These are phyloP conservation scores for Cladosporium austrohemisphaericum DNA, from an alignment of 2,329 filamentous ascomycete species.

Conservation along the genomic window DNA sequence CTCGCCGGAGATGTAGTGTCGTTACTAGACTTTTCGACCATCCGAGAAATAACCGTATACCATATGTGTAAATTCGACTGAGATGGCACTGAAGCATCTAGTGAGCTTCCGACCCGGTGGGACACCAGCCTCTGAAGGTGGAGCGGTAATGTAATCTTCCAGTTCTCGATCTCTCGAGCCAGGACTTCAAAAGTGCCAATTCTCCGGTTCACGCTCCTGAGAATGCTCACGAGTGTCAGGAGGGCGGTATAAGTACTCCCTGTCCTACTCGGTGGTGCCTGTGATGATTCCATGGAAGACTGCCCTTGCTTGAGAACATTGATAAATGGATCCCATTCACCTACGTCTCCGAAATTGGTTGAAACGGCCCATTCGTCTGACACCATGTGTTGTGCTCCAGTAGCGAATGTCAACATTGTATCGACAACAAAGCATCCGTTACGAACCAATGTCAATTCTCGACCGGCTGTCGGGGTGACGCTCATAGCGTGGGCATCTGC, in stretches of 20 bases:
- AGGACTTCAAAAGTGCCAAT: neutral
- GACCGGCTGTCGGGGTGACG: too few species aligned
- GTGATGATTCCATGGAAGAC: neutral
- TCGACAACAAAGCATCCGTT: neutral
- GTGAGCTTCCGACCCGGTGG: too few species aligned
- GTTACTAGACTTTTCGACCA: too few species aligned
- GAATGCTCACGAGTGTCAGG: neutral
- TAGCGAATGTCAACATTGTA: neutral
- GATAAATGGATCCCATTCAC: constrained; percentile 2
- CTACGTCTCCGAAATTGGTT: neutral
- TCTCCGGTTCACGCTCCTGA: neutral
- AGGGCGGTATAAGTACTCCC: neutral
- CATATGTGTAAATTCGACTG: too few species aligned
- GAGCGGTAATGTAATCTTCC: neutral
- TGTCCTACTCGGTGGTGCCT: neutral
- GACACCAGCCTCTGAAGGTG: too few species aligned
- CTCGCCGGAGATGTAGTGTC: too few species aligned
- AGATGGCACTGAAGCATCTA: too few species aligned
- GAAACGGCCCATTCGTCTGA: neutral
- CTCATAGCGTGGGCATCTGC: neutral
- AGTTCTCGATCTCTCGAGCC: neutral
- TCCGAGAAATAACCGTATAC: too few species aligned
- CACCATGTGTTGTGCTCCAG: neutral
- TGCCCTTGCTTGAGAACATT: neutral
- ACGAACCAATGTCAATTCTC: neutral